A percentile compares a stretch with the other conserved stretches of the same genome.
phyloP scores from a whole-genome alignment of 129 eudicot genomes.

The Mikania micrantha region DNA sequence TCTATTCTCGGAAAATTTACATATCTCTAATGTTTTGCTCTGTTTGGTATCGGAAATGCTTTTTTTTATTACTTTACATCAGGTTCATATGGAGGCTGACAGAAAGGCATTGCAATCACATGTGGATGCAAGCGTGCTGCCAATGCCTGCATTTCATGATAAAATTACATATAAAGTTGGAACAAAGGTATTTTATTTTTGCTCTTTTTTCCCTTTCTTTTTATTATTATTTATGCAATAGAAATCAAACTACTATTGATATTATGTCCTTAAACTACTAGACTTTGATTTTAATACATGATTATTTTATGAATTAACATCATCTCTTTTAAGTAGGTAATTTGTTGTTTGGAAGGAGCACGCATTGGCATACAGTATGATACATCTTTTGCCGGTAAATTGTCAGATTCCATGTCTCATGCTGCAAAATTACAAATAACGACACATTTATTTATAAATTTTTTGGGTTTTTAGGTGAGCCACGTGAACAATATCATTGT shows the following conservation, averaged over 20 bases:
- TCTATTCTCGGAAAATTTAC: neutral
- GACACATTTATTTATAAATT: neutral
- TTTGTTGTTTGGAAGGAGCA: conserved; percentile 93
- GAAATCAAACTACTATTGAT: neutral
- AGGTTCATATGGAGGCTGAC: conserved; percentile 98
- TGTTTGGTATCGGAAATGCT: neutral
- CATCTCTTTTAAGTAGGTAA: conserved; percentile 36
- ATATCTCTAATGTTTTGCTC: neutral
- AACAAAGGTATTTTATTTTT: conserved; percentile 47
- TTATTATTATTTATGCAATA: too few species aligned
- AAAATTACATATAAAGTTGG: conserved; percentile 84
- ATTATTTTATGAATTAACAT: neutral
- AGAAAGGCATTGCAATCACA: conserved; percentile 57
- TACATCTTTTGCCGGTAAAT: conserved; percentile 82
- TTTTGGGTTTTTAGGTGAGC: conserved; percentile 54
- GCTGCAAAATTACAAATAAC: neutral
- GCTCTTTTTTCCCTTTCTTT: neutral
- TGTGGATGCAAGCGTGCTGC: conserved; percentile 35
- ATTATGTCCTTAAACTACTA: neutral
- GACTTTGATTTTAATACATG: neutral
- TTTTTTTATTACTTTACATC: neutral
- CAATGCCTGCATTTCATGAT: conserved; percentile 39
- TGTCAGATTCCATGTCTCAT: neutral
- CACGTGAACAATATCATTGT: conserved; percentile 86
- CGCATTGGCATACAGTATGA: conserved; percentile 93